A percentile compares a stretch with the other conserved stretches of the same genome.
Conservation (phyloP, 345 rosid genomes). For the Salix exigua region DNA sequence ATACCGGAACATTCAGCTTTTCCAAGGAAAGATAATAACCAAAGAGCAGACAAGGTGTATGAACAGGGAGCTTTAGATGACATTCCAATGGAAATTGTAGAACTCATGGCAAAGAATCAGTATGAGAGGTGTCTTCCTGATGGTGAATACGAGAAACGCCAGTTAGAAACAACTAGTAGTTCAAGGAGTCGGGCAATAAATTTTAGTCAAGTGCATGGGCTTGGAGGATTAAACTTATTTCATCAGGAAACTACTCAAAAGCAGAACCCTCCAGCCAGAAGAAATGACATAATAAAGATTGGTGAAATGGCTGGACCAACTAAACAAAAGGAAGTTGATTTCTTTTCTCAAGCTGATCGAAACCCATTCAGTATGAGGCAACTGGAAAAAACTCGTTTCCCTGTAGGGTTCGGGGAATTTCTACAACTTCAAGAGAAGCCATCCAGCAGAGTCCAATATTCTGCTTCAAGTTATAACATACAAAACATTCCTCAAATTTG, state of each 20-base stretch:
- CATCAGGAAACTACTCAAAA: conserved; percentile 40
- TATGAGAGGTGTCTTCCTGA: conserved; percentile 81
- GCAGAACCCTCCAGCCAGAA: conserved; percentile 37
- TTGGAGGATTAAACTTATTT: conserved; percentile 31
- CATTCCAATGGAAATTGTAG: conserved; percentile 90
- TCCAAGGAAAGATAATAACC: conserved; percentile 29
- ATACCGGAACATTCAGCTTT: conserved; percentile 29
- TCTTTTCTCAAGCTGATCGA: conserved; percentile 38
- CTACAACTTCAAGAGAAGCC: conserved; percentile 44
- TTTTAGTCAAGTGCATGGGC: conserved; percentile 41
- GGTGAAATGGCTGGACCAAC: conserved; percentile 27
- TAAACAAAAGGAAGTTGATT: conserved; percentile 38
- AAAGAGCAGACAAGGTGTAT: conserved; percentile 36
- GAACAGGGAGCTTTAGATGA: conserved; percentile 69
- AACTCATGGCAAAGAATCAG: conserved; percentile 89
- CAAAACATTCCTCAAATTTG: conserved; percentile 35
- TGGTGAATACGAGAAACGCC: conserved; percentile 42
- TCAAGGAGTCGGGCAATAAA: conserved; percentile 37
- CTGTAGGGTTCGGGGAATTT: conserved; percentile 35
- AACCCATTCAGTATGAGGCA: conserved; percentile 28
- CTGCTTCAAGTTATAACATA: conserved; percentile 36
- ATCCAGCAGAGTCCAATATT: conserved; percentile 35
- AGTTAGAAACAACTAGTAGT: conserved; percentile 31
- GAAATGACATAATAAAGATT: conserved; percentile 30
- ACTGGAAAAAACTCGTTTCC: conserved; percentile 34